These are phyloP conservation scores for Coffea humblotiana DNA, from an alignment of 305 asterid genomes.

Conservation along the genomic window DNA sequence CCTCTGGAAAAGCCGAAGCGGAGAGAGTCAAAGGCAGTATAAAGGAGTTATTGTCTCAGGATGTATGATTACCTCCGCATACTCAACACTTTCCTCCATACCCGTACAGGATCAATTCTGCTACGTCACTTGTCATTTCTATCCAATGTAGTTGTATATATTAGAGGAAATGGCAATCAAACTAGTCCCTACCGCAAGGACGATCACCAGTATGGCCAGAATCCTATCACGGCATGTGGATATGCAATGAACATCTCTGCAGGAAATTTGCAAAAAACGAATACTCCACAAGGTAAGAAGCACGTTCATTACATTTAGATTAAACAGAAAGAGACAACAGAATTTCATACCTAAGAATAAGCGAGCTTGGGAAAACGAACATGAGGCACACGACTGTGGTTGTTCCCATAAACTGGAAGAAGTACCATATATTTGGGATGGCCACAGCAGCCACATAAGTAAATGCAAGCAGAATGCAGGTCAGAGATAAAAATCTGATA, in stretches of 20 bases:
- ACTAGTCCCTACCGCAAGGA: constrained; percentile 79
- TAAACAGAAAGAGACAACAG: not conserved
- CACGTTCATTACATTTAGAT: not conserved
- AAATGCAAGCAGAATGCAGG: constrained; percentile 50
- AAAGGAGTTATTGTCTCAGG: not conserved
- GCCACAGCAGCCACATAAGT: constrained; percentile 68
- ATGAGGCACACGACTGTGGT: constrained; percentile 85
- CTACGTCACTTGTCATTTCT: constrained; percentile 25
- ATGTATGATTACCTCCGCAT: not conserved
- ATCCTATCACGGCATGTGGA: constrained; percentile 57
- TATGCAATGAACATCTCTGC: constrained; percentile 71
- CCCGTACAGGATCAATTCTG: not conserved
- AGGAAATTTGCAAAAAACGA: not conserved
- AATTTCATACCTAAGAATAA: constrained; percentile 66
- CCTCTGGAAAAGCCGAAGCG: not conserved
- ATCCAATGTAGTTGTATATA: constrained; percentile 37
- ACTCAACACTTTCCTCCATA: not conserved
- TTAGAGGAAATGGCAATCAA: constrained; percentile 72
- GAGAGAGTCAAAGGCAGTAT: not conserved
- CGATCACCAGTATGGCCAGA: constrained; percentile 65
- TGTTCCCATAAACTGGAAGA: constrained; percentile 95
- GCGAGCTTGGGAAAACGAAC: constrained; percentile 90
- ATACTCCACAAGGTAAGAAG: not conserved
- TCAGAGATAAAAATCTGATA: constrained; percentile 53
- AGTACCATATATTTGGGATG: constrained; percentile 86